These are phyloP conservation scores for Microsporum ferrugineum DNA, from an alignment of 2,329 filamentous ascomycete genomes.

Conservation along the genomic window DNA sequence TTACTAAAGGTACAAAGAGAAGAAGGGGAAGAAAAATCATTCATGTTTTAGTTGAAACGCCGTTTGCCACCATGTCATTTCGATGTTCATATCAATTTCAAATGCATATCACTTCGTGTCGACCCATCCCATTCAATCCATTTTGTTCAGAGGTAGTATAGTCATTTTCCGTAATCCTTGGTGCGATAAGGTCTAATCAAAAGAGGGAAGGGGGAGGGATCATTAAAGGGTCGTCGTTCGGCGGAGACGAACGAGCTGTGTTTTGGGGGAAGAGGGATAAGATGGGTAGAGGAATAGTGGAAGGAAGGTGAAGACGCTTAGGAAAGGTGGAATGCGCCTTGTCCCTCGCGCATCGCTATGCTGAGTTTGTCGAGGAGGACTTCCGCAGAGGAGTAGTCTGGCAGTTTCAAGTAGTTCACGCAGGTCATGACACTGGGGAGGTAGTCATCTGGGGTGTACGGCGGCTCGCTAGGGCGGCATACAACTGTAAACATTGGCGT, in stretches of 20 bases:
- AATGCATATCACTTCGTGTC: not conserved
- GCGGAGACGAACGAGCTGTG: not conserved
- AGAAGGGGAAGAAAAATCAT: not conserved
- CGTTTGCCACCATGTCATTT: not conserved
- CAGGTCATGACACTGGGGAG: slow-evolving; percentile 99
- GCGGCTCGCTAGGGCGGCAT: slow-evolving; percentile 93
- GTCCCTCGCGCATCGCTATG: slow-evolving; percentile 84
- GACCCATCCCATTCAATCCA: not conserved
- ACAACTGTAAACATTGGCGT: slow-evolving; percentile 99
- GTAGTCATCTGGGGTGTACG: slow-evolving; percentile 90
- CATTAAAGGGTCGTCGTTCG: not conserved
- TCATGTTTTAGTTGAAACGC: not conserved
- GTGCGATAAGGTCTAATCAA: not conserved
- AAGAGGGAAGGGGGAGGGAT: not conserved
- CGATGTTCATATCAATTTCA: slow-evolving; percentile 1
- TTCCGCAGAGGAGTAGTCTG: slow-evolving; percentile 74
- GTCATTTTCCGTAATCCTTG: not conserved
- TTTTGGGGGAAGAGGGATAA: not conserved
- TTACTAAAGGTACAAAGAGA: not conserved
- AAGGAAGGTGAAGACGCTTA: not conserved
- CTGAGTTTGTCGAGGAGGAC: slow-evolving; percentile 67
- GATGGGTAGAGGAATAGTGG: not conserved
- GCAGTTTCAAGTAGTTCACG: slow-evolving; percentile 96
- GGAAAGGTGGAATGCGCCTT: slow-evolving; percentile 96
- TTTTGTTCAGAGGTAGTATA: not conserved